These are phyloP conservation scores for Nakaseomyces nivariensis DNA, from an alignment of 1,139 yeast species.

Conservation along the genomic window DNA sequence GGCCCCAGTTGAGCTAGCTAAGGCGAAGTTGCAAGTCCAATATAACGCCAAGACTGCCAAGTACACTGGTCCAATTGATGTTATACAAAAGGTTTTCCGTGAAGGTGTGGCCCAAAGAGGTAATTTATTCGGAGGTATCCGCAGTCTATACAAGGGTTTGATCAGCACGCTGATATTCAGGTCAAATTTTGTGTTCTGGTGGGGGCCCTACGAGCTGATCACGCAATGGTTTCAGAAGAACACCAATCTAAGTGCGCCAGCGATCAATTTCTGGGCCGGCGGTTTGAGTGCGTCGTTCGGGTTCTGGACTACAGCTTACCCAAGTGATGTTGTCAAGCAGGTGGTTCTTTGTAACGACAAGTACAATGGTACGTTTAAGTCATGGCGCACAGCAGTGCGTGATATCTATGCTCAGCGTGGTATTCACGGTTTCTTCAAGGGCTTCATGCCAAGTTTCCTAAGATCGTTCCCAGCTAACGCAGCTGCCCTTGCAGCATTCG, in stretches of 20 bases:
- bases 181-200: slow-evolving; percentile 81
- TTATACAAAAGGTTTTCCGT: slow-evolving; percentile 38
- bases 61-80: slow-evolving; percentile 75
- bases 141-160: slow-evolving; percentile 69
- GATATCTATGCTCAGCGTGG: slow-evolving; percentile 56
- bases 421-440: slow-evolving; percentile 62
- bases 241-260: slow-evolving; percentile 53
- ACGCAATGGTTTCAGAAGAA: slow-evolving; percentile 58
- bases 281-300: slow-evolving; percentile 62
- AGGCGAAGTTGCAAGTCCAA: slow-evolving; percentile 82
- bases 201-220: slow-evolving; percentile 84
- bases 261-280: slow-evolving; percentile 85
- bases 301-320: slow-evolving; percentile 87
- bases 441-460: slow-evolving; percentile 67
- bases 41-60: slow-evolving; percentile 65
- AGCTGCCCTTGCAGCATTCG: slow-evolving; percentile 86
- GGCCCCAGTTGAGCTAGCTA: slow-evolving; percentile 84
- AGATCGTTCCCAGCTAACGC: slow-evolving; percentile 86
- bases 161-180: slow-evolving; percentile 82
- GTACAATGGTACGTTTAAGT: slow-evolving; percentile 54
- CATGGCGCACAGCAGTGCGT: slow-evolving; percentile 65
- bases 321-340: slow-evolving; percentile 83
- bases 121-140: slow-evolving; percentile 36
- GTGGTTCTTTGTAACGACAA: slow-evolving; percentile 77
- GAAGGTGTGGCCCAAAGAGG: slow-evolving; percentile 23